phyloP scores from a whole-genome alignment of 225 moss, liverwort and hornwort species.

The Thuidium tamariscinum region DNA sequence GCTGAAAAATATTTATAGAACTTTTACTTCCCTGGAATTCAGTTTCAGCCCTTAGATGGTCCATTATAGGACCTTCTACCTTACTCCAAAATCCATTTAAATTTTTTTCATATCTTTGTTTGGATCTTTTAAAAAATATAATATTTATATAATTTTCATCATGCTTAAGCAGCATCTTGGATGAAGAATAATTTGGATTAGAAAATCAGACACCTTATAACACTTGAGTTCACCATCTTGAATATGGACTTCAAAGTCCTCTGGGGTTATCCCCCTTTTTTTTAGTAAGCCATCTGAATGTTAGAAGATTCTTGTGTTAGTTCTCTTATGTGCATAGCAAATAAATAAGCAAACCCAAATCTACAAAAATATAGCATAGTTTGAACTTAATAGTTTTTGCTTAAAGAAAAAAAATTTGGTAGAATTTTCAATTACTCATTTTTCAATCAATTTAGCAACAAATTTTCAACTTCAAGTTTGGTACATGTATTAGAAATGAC shows the following conservation, averaged over 20 bases:
- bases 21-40: no score
- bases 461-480: not conserved
- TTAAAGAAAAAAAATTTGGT: rapidly evolving
- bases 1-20: no score
- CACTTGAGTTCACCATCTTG: not conserved
- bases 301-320: not conserved
- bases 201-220: not conserved
- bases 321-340: no score
- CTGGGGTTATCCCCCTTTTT: not conserved
- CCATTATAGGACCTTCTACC: no score
- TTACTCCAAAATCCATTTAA: rapidly evolving
- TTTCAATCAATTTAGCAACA: not conserved
- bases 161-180: not conserved
- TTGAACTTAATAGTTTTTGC: not conserved
- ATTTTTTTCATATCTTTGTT: not conserved
- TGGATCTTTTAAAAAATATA: not conserved
- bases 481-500: no score
- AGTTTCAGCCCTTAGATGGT: no score
- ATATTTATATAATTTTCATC: not conserved
- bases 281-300: rapidly evolving
- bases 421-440: not conserved
- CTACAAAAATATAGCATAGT: not conserved
- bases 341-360: not conserved
- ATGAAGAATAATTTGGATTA: not conserved
- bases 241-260: not conserved